Evolutionary conservation across 176 grass and related monocot species (phyloP).

Genomic region (Neostapfia colusana): DNA sequence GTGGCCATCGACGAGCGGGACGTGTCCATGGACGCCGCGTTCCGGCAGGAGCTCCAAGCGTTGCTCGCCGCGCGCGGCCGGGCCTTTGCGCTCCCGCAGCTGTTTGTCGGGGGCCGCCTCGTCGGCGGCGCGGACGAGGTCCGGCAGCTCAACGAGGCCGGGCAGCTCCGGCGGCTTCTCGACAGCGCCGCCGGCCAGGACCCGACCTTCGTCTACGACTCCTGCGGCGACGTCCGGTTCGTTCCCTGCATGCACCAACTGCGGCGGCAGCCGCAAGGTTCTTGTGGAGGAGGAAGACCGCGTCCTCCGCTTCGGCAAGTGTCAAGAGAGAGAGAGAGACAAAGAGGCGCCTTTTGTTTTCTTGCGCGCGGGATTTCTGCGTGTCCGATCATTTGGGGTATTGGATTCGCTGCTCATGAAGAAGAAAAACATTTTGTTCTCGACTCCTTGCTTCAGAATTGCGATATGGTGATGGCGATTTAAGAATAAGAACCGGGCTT

Average conservation of each 20-base stretch:
- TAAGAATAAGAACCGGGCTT: constrained; percentile 49
- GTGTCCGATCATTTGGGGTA: constrained; percentile 41
- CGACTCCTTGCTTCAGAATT: constrained; percentile 40
- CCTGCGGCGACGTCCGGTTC: constrained; percentile 81
- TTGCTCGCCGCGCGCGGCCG: constrained; percentile 54
- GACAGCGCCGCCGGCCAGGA: constrained; percentile 81
- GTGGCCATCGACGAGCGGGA: constrained; percentile 85
- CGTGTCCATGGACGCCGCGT: constrained; percentile 84
- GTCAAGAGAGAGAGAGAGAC: constrained; percentile 86
- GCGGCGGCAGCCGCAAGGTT: constrained; percentile 78
- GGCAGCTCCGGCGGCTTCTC: constrained; percentile 64
- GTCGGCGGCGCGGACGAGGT: constrained; percentile 80
- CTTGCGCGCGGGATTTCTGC: no score
- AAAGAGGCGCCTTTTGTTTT: constrained; percentile 29
- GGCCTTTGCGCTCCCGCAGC: constrained; percentile 74
- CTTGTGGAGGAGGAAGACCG: constrained; percentile 73
- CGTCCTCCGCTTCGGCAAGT: constrained; percentile 62
- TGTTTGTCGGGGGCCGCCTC: constrained; percentile 61
- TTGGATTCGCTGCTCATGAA: constrained; percentile 40
- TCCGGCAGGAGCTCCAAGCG: constrained; percentile 68
- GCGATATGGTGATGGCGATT: constrained; percentile 38
- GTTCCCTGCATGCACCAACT: constrained; percentile 70
- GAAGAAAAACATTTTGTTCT: constrained; percentile 53
- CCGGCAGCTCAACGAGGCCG: constrained; percentile 64
- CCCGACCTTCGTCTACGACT: constrained; percentile 78